Percentiles rank a stretch among this genome's conserved stretches.
These are phyloP conservation scores for Amanita molliuscula DNA, from an alignment of 768 basidiomycete genomes.

Conservation along the genomic window DNA sequence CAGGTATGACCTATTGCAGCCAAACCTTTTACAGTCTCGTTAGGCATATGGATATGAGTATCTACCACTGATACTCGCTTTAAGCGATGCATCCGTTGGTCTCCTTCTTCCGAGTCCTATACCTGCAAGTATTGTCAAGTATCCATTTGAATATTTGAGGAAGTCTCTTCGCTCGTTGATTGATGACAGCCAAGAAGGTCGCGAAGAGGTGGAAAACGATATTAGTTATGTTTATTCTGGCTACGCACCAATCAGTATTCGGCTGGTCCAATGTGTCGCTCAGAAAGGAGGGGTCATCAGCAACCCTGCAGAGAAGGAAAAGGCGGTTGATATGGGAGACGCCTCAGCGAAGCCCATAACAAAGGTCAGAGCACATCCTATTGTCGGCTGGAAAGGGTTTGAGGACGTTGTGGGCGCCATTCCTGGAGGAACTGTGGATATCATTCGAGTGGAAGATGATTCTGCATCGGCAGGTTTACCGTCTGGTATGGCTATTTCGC, in stretches of 20 bases:
- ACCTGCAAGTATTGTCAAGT: conserved; percentile 47
- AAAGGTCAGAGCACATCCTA: conserved; percentile 78
- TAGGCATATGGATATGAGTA: conserved; percentile 69
- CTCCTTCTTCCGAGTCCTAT: conserved; percentile 58
- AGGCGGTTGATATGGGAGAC: conserved; percentile 21
- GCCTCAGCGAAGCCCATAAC: conserved; percentile 27
- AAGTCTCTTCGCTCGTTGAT: conserved; percentile 88
- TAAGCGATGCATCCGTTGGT: conserved; percentile 57
- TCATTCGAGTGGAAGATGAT: conserved; percentile 28
- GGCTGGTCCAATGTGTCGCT: conserved; percentile 87
- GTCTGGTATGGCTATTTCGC: conserved; percentile 7
- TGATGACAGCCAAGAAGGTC: conserved; percentile 69
- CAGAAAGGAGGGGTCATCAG: conserved; percentile 87
- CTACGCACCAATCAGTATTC: conserved; percentile 87
- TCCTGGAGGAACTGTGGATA: conserved; percentile 82
- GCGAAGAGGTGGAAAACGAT: conserved; percentile 84
- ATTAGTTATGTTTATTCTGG: conserved; percentile 96
- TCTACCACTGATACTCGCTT: conserved; percentile 56
- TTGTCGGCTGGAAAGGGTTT: conserved; percentile 96
- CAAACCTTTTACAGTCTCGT: conserved; percentile 15
- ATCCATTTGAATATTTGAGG: conserved; percentile 62
- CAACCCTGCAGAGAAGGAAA: conserved; percentile 60
- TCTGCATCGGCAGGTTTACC: neutral
- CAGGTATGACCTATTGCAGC: neutral
- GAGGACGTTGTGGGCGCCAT: conserved; percentile 80